Conservation (phyloP, 495 filamentous ascomycete species). For the Xylaria palmicola region DNA sequence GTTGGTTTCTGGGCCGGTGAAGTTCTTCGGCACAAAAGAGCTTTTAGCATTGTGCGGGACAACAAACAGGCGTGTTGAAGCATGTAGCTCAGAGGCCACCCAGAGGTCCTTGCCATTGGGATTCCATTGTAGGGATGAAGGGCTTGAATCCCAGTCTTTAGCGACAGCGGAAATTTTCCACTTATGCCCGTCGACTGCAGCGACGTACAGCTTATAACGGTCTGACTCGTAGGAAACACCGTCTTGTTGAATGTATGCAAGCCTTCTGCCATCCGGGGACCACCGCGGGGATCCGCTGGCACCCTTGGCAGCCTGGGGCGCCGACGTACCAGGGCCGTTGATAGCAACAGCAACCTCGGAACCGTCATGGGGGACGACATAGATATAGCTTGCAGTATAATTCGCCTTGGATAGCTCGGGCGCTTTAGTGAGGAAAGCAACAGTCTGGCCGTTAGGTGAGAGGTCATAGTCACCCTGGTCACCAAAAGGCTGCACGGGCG, state of each 20-base stretch:
- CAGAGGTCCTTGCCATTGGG: constrained; percentile 54
- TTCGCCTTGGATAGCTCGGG: constrained; percentile 64
- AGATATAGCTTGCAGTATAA: constrained; percentile 65
- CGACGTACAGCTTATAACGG: constrained; percentile 8
- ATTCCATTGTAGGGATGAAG: constrained; percentile 53
- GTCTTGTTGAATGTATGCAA: constrained; percentile 66
- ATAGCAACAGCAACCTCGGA: constrained; percentile 47
- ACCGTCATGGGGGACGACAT: constrained; percentile 54
- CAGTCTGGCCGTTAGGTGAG: constrained; percentile 36
- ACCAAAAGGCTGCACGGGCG: constrained; percentile 46
- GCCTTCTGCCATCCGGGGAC: constrained; percentile 61
- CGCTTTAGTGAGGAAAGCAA: constrained; percentile 73
- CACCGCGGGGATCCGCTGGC: constrained; percentile 66
- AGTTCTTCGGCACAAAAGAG: constrained; percentile 43
- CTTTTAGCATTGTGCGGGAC: constrained; percentile 45
- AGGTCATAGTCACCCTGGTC: constrained; percentile 42
- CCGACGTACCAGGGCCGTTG: constrained; percentile 15
- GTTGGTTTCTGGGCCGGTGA: constrained; percentile 52
- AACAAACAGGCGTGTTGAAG: constrained; percentile 59
- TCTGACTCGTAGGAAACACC: constrained; percentile 66
- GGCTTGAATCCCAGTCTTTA: constrained; percentile 56
- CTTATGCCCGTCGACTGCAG: constrained; percentile 41
- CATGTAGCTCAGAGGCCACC: constrained; percentile 58
- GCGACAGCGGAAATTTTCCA: constrained; percentile 45
- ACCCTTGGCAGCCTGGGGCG: constrained; percentile 38